Evolutionary conservation across 2,329 filamentous ascomycete genomes (phyloP), one percentile per base, ranked within the genome.

Genomic region (Diplodia mutila): DNA sequence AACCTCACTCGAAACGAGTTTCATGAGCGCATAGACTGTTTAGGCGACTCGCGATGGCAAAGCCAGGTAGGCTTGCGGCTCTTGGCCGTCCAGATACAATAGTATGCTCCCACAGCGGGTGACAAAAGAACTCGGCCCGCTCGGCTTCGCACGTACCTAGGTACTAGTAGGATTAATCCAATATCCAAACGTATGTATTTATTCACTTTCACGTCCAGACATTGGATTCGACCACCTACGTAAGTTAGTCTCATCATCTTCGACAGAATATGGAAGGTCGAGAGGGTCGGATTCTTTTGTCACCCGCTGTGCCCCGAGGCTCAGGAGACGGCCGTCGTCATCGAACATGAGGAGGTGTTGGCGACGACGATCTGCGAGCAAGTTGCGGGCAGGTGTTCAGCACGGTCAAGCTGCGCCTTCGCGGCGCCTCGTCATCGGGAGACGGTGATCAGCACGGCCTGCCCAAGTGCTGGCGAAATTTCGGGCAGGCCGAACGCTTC

Each of bases 1-100:
- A 51, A 63, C 59, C 59, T 63, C 59, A 51, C 46, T 63, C 59
- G 46, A 34, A 63, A 51, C 42, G 59, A 32, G 59, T 63, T 63
- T 63, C 59, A 63, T 42, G 34, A 18, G 27, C 18, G 37, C 59
- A 63, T 39, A 42, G 39, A 39, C 54, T 46, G 37, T 46, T 59
- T 59, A 14, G 59, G 27, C 25, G 5, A 12, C 34, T 7, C 29
- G 55, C 55, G 46, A 51, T 51, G 59, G 59, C 8, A 18, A 25
- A 25, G 59, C 29, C 59, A 14, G n/a, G 39, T 25, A 55, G 57
- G 18, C 39, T 48, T 34, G 18, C 37, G 57, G 25, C 42, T 46
- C 42, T 21, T n/a, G 39, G 29, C 18, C 29, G 29, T 21, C 18
- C 14, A 32, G n/a, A 18, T 39, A 18, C n/a, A n/a, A n/a, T n/a